A percentile compares a stretch with the other conserved stretches of the same genome.
Evolutionary conservation across 2,329 filamentous ascomycete species (phyloP).

Genomic region (Aspergillus versicolor): DNA sequence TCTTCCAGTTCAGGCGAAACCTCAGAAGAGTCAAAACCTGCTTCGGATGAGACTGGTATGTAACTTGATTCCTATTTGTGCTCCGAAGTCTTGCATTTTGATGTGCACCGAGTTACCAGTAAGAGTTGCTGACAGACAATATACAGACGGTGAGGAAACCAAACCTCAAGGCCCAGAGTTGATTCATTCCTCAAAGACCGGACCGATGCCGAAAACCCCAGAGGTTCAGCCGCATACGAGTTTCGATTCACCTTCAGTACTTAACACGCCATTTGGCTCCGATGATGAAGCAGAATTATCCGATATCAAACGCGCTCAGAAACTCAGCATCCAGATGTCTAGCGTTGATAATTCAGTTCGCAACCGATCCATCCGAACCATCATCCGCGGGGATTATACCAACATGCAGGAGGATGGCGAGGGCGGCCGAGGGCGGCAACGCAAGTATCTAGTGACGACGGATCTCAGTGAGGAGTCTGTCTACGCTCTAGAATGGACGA

Average conservation of each 20-base stretch:
- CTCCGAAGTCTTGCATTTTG: not conserved
- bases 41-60: conserved; percentile 12
- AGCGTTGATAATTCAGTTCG: conserved; percentile 70
- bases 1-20: not conserved
- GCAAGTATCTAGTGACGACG: conserved; percentile 93
- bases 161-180: conserved; percentile 9
- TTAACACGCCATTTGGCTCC: conserved; percentile 68
- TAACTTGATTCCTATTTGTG: not conserved
- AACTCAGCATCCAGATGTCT: conserved; percentile 76
- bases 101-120: not conserved
- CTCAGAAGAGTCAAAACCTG: conserved; percentile 5
- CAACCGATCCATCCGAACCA: conserved; percentile 81
- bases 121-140: not conserved
- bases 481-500: conserved; percentile 95
- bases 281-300: conserved; percentile 82
- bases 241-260: conserved; percentile 66
- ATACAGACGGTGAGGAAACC: conserved; percentile 14
- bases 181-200: conserved; percentile 40
- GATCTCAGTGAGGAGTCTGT: conserved; percentile 92
- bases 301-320: conserved; percentile 85
- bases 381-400: conserved; percentile 82
- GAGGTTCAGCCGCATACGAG: conserved; percentile 78
- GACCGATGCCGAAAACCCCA: conserved; percentile 41
- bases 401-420: conserved; percentile 72
- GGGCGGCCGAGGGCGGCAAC: conserved; percentile 72